Percentiles rank a stretch among this genome's conserved stretches.
Conservation (phyloP, 1,139 yeast genomes). For the Fermentozyma sake region DNA sequence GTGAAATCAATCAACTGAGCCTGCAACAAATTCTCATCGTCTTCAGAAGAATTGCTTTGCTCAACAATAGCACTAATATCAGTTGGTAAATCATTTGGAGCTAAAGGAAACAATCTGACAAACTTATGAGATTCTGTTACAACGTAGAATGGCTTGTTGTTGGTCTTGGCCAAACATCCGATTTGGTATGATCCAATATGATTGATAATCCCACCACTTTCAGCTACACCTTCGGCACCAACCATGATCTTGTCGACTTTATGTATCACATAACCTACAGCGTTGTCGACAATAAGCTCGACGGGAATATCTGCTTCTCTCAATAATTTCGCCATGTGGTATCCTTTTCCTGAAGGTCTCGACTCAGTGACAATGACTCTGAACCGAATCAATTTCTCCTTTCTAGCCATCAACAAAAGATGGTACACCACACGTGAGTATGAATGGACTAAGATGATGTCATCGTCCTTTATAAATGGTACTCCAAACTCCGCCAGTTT, state of each 20-base stretch:
- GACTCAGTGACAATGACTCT: constrained; percentile 92
- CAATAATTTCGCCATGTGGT: constrained; percentile 65
- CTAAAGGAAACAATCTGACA: constrained; percentile 90
- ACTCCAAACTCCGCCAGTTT: constrained; percentile 86
- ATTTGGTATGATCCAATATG: constrained; percentile 94
- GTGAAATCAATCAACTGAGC: constrained; percentile 77
- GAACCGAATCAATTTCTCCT: constrained; percentile 68
- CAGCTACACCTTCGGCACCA: constrained; percentile 99
- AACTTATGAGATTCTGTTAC: constrained; percentile 95
- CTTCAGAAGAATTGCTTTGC: constrained; percentile 21
- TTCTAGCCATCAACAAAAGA: constrained; percentile 69
- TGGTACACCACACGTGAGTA: constrained; percentile 87
- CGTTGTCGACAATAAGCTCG: constrained; percentile 84
- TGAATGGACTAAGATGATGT: constrained; percentile 84
- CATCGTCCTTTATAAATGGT: constrained; percentile 91
- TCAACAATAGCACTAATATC: constrained; percentile 38
- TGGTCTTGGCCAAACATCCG: constrained; percentile 86
- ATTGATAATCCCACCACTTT: constrained; percentile 95
- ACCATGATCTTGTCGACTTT: constrained; percentile 89
- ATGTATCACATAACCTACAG: constrained; percentile 85
- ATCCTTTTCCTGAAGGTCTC: constrained; percentile 80
- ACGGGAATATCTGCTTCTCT: constrained; percentile 85
- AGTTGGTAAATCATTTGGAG: constrained; percentile 86
- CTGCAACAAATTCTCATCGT: constrained; percentile 27
- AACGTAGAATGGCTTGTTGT: constrained; percentile 90